Conservation (phyloP, 371 early-diverging fungal genomes). For the Lichtheimia hyalospora region DNA sequence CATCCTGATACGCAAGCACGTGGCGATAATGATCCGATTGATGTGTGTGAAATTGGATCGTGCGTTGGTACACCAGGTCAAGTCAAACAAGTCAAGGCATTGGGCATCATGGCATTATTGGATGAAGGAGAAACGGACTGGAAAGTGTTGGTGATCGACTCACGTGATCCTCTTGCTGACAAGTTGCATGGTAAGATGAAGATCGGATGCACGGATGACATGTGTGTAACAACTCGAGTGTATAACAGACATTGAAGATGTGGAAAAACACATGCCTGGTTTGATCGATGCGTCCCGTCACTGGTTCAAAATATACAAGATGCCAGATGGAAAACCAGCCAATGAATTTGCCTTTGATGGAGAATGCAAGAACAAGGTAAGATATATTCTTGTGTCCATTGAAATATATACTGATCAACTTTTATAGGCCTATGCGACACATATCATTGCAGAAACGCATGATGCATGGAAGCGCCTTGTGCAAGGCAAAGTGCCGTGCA, state of each 20-base stretch:
- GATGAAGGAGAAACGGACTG: slow-evolving; percentile 99
- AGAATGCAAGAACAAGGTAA: slow-evolving; percentile 77
- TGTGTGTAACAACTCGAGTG: neutral
- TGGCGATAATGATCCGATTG: slow-evolving; percentile 98
- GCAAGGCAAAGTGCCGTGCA: slow-evolving; percentile 37
- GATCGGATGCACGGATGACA: neutral
- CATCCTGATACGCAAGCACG: slow-evolving; percentile 87
- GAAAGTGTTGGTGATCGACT: slow-evolving; percentile 95
- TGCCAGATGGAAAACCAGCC: slow-evolving; percentile 98
- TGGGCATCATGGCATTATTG: slow-evolving; percentile 93
- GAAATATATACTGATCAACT: neutral
- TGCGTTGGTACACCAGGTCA: slow-evolving; percentile 82
- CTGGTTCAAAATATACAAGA: slow-evolving; percentile 99
- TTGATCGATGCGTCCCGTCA: slow-evolving; percentile 93
- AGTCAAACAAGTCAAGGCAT: slow-evolving; percentile 95
- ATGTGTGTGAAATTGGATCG: slow-evolving; percentile 95
- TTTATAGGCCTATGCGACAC: slow-evolving; percentile 44
- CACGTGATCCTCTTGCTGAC: slow-evolving; percentile 85
- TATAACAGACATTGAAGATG: slow-evolving; percentile 88
- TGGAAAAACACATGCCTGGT: slow-evolving; percentile 94
- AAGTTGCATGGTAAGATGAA: slow-evolving; percentile 69
- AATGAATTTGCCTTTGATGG: slow-evolving; percentile 98
- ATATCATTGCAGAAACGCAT: slow-evolving; percentile 56
- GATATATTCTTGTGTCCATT: neutral
- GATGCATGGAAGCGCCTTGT: slow-evolving; percentile 60